Evolutionary conservation across 2,329 filamentous ascomycete genomes (phyloP), one percentile per base, ranked within the genome.

Genomic region (Knoxdaviesia proteae): DNA sequence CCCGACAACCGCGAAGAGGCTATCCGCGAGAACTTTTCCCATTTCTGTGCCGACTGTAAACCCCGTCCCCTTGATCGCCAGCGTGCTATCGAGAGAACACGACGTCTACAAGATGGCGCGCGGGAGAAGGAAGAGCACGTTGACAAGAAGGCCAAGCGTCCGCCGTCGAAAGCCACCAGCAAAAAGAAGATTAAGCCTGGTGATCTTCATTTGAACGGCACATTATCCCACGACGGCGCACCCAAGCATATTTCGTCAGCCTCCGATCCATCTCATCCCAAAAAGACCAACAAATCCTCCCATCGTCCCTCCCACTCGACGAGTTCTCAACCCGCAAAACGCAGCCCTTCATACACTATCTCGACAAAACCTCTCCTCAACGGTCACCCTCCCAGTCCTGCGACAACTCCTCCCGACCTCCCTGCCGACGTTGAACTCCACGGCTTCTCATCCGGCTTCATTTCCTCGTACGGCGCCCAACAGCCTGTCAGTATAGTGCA

Each of bases 31-130:
- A 69, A 75, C 52, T 81, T 79, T 53, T 68, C 82, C 44, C 88
- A 98, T 63, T 84, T 79, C 44, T 98, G 90, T 63, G 75, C 77
- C 53, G 84, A 94, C 52, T 98, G 90, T 64, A 75, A 80, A 47
- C 86, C 87, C 11, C 72, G 86, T 48, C 61, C 64, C 11, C 61
- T 94, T 52, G 81, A 96, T 56, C 65, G 67, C 41, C 74, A 78
- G 54, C 71, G 75, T 52, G 88, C 90, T 46, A 74, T 74, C 48
- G 80, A 86, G 53, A 75, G 80, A 56, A 62, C 57, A 5, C 77
- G 84, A 53, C 73, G 75, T 46, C 68, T 80, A 47, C 58, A 58
- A 40, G 63, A 62, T 51, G 51, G 60, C 54, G 49, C 53, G 4
- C 44, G 54, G 31, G 53, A 54, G 39, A 51, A 63, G 47, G 65